These are phyloP conservation scores for Voacanga thouarsii DNA, from an alignment of 257 asterid species.

Conservation along the genomic window DNA sequence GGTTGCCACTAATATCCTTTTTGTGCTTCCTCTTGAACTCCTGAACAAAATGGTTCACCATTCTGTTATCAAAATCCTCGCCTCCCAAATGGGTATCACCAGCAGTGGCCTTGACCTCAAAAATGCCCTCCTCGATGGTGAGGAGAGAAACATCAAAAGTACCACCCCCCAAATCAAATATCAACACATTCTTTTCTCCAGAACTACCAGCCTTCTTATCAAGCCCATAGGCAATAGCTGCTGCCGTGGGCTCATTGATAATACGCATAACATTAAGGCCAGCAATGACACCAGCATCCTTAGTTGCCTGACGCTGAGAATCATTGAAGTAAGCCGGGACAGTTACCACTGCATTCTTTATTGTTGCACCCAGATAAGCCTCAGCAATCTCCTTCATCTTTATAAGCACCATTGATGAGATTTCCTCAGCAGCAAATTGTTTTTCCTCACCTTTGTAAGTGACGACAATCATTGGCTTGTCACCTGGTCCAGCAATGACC, in stretches of 20 bases:
- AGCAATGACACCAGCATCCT: constrained; percentile 28
- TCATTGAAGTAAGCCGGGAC: constrained; percentile 33
- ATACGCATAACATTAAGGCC: constrained; percentile 32
- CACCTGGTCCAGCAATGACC: constrained; percentile 21
- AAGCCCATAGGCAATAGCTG: constrained; percentile 22
- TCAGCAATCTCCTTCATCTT: constrained; percentile 34
- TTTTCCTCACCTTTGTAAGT: constrained; percentile 30
- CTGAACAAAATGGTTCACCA: constrained; percentile 26
- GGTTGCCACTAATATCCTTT: constrained; percentile 12
- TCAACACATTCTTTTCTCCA: constrained; percentile 29
- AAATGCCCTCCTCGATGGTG: constrained; percentile 27
- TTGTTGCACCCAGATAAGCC: constrained; percentile 23
- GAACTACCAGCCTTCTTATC: constrained; percentile 8
- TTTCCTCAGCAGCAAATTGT: constrained; percentile 30
- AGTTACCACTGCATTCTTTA: constrained; percentile 30
- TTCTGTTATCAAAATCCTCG: constrained; percentile 33
- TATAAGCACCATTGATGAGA: constrained; percentile 27
- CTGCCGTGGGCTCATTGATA: constrained; percentile 16
- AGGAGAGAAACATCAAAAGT: constrained; percentile 20
- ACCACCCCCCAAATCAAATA: constrained; percentile 29
- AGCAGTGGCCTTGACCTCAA: constrained; percentile 32
- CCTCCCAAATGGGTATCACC: constrained; percentile 37
- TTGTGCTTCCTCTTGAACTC: constrained; percentile 22
- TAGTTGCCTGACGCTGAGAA: constrained; percentile 28
- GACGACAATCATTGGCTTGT: constrained; percentile 29